Evolutionary conservation across 2,329 filamentous ascomycete genomes (phyloP).

Genomic region (Calonectria honghensis): DNA sequence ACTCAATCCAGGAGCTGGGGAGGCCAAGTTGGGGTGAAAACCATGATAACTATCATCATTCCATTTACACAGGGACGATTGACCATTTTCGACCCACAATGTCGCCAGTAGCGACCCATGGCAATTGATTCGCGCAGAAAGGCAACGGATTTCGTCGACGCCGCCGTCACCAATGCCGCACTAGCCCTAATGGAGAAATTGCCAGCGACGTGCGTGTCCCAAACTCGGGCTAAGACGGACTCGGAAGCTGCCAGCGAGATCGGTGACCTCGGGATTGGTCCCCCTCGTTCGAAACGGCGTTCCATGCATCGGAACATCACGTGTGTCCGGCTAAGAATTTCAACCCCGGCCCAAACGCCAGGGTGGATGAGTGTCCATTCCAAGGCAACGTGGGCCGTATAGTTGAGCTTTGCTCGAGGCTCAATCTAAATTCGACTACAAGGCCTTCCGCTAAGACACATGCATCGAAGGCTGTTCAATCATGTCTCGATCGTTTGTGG

Average conservation of each 20-base stretch:
- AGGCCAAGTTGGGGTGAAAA: background rate
- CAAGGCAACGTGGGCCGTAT: background rate
- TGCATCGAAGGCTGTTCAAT: background rate
- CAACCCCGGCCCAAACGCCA: background rate
- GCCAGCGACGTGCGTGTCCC: constrained; percentile 14
- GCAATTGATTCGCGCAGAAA: background rate
- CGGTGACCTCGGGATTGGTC: constrained; percentile 1
- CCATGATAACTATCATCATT: background rate
- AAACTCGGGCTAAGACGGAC: background rate
- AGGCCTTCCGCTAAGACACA: too few relatives aligned
- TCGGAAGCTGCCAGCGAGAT: constrained; percentile 6
- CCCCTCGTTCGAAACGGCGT: constrained; percentile 6
- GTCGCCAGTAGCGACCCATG: background rate
- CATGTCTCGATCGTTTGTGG: constrained; percentile 13
- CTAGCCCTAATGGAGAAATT: constrained; percentile 7
- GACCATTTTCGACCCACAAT: background rate
- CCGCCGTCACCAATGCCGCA: background rate
- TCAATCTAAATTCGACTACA: background rate
- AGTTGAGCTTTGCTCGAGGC: background rate
- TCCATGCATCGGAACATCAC: constrained; percentile 2
- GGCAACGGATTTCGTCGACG: background rate
- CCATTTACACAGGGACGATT: background rate
- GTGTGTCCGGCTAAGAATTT: constrained; percentile 7
- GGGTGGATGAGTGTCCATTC: background rate
- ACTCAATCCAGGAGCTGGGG: background rate